phyloP scores from a whole-genome alignment of 2,329 filamentous ascomycete genomes.

The Fusarium albosuccineum region DNA sequence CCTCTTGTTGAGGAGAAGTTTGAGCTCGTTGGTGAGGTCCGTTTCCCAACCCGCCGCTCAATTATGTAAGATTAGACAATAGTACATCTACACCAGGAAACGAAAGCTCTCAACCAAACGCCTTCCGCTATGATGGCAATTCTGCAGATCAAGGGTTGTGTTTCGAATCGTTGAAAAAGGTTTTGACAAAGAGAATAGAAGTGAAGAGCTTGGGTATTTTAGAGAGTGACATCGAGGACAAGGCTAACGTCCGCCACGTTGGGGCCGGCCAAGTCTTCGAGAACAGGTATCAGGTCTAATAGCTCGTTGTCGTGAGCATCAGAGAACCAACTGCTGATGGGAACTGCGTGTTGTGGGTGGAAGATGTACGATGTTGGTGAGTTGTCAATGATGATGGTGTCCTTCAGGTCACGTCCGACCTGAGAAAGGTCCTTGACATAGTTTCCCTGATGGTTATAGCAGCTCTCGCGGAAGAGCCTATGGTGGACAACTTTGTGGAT shows the following conservation, averaged over 20 bases:
- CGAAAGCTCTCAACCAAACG: slow-evolving; percentile 65
- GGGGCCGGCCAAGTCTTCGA: slow-evolving; percentile 91
- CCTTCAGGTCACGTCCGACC: slow-evolving; percentile 92
- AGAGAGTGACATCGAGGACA: slow-evolving; percentile 91
- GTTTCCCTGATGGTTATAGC: slow-evolving; percentile 99
- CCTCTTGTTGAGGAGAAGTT: slow-evolving; percentile 41
- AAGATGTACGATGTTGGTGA: slow-evolving; percentile 99
- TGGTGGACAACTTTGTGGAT: slow-evolving; percentile 98
- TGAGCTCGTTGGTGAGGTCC: slow-evolving; percentile 40
- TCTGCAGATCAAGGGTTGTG: slow-evolving; percentile 53
- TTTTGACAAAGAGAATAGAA: slow-evolving; percentile 49
- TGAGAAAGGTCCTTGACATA: slow-evolving; percentile 99
- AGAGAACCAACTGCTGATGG: slow-evolving; percentile 99
- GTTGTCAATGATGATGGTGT: slow-evolving; percentile 99
- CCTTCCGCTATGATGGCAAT: slow-evolving; percentile 66
- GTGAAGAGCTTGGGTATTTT: slow-evolving; percentile 55
- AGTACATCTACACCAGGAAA: slow-evolving; percentile 65
- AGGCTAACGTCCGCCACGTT: slow-evolving; percentile 97
- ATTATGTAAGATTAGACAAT: slow-evolving; percentile 66
- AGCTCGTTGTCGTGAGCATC: slow-evolving; percentile 99
- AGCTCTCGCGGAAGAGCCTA: slow-evolving; percentile 95
- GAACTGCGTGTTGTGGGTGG: slow-evolving; percentile 97
- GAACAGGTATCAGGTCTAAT: slow-evolving; percentile 95
- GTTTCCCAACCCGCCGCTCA: slow-evolving; percentile 43
- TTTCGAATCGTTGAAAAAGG: slow-evolving; percentile 48